Evolutionary conservation across 108 stramenopile species (phyloP).

Genomic region (Chaetoceros muelleri): DNA sequence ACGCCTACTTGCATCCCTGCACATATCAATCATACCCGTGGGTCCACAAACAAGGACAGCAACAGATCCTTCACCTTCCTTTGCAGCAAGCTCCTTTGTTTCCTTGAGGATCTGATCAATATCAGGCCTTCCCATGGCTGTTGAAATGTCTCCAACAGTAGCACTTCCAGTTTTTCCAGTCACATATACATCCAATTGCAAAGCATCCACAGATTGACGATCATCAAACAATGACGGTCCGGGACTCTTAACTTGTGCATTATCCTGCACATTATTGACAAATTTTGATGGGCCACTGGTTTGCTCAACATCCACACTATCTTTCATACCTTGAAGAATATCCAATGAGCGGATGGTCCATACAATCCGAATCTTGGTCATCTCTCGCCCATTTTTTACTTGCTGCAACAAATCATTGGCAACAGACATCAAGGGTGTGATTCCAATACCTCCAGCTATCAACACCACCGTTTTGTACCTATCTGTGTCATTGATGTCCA

Average conservation of each 20-base stretch:
- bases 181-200: neutral
- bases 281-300: too few relatives aligned
- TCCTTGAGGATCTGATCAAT: neutral
- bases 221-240: neutral
- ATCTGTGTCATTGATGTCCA: slow-evolving; percentile 1
- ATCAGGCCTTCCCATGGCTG: neutral
- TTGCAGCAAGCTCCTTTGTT: neutral
- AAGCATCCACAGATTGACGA: neutral
- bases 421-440: neutral
- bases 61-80: neutral
- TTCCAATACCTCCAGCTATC: slow-evolving; percentile 7
- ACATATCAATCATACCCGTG: neutral
- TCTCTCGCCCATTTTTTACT: neutral
- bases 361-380: neutral
- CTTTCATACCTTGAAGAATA: neutral
- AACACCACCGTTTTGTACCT: slow-evolving; percentile 1
- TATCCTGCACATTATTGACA: neutral
- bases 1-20: neutral
- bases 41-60: neutral
- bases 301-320: neutral
- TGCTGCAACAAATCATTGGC: neutral
- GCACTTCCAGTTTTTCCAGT: too few relatives aligned
- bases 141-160: neutral
- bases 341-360: neutral
- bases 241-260: too few relatives aligned